These are phyloP conservation scores for Acanthamoeba rhysodes DNA, from an alignment of 208 protist species.

Conservation along the genomic window DNA sequence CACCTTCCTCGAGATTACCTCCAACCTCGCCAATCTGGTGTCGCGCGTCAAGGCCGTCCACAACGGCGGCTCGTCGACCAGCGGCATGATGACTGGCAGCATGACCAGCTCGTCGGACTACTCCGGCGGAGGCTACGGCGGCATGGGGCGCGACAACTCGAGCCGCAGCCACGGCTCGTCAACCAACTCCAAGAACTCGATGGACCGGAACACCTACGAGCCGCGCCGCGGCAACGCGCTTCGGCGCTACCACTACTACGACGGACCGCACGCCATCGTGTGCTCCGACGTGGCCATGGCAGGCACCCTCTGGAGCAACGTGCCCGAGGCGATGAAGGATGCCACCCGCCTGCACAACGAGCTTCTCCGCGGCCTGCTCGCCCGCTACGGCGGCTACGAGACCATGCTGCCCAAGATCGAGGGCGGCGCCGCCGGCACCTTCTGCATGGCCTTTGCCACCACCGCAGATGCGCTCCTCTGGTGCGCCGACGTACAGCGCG, in stretches of 20 bases:
- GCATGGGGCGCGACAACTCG: background rate
- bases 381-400: constrained; percentile 19
- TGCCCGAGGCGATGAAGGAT: constrained; percentile 54
- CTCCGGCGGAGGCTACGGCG: background rate
- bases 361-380: background rate
- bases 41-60: constrained; percentile 20
- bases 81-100: constrained; percentile 33
- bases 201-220: background rate
- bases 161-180: constrained; percentile 42
- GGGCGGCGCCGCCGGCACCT: constrained; percentile 45
- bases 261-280: constrained; percentile 40
- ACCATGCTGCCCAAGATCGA: constrained; percentile 38
- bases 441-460: constrained; percentile 51
- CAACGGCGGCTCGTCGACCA: constrained; percentile 23
- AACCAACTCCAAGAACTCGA: constrained; percentile 19
- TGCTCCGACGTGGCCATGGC: constrained; percentile 33
- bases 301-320: constrained; percentile 18
- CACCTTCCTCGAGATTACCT: constrained; percentile 33
- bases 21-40: constrained; percentile 11
- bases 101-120: constrained; percentile 33
- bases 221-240: background rate
- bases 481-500: constrained; percentile 40
- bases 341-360: constrained; percentile 38
- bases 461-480: background rate
- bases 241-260: background rate